These are phyloP conservation scores for Solanum hybrid DNA, from an alignment of 305 asterid species.

Conservation along the genomic window DNA sequence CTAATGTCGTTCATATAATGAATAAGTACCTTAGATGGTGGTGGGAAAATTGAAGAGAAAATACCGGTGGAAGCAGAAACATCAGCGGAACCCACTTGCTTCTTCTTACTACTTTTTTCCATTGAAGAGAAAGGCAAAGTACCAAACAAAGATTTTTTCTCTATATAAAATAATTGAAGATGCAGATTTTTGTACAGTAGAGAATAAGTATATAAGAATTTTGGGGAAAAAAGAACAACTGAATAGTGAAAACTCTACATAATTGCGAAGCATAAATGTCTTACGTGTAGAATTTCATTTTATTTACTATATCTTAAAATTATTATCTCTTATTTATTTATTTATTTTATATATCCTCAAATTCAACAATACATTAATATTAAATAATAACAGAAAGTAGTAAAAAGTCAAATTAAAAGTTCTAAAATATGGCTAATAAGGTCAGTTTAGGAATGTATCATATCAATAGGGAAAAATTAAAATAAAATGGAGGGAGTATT, in stretches of 20 bases:
- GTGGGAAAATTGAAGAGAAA: constrained; percentile 40
- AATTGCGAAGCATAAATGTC: not conserved
- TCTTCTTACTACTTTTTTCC: constrained; percentile 19
- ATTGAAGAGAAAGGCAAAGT: constrained; percentile 4
- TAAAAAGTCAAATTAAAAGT: not conserved
- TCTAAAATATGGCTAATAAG: not conserved
- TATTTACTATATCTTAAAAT: no score
- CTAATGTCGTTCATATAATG: not conserved
- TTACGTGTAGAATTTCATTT: not conserved
- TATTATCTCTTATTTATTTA: no score
- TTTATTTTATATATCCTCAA: no score
- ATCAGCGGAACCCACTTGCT: constrained; percentile 6
- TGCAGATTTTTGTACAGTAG: not conserved
- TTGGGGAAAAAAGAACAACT: not conserved
- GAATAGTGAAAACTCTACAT: not conserved
- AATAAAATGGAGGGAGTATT: not conserved
- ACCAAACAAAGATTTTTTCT: not conserved
- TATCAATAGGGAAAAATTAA: not conserved
- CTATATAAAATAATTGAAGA: not conserved
- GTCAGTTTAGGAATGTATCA: not conserved
- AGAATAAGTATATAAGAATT: not conserved
- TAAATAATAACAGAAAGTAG: not conserved
- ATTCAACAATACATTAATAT: not conserved
- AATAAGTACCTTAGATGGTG: constrained; percentile 28
- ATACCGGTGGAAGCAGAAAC: constrained; percentile 18